Evolutionary conservation across 208 protist species (phyloP).

Genomic region (Acanthamoeba healyi): DNA sequence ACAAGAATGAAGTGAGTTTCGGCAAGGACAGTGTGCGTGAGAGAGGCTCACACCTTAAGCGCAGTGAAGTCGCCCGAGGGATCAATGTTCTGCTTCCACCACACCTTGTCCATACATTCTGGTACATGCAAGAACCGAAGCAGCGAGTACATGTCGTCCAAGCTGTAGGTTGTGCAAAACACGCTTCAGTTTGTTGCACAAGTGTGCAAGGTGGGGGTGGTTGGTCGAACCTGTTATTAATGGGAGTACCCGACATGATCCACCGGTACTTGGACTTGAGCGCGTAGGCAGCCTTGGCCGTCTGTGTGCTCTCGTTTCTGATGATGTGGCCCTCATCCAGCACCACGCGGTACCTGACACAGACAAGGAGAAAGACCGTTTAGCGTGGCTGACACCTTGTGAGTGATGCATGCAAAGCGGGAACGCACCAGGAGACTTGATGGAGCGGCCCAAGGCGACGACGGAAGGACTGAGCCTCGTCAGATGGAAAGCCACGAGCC

Average conservation of each 20-base stretch:
- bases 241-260: slow-evolving; percentile 19
- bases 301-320: not conserved
- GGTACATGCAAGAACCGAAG: not conserved
- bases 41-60: slow-evolving; percentile 31
- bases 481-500: not conserved
- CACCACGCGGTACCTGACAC: not conserved
- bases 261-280: not conserved
- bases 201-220: not conserved
- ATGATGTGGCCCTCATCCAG: slow-evolving; percentile 51
- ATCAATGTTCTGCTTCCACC: slow-evolving; percentile 4
- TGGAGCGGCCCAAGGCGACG: not conserved
- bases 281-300: not conserved
- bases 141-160: not conserved
- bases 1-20: too few relatives aligned
- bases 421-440: not conserved
- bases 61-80: not conserved
- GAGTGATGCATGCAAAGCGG: not conserved
- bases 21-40: too few relatives aligned
- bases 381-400: not conserved
- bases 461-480: not conserved
- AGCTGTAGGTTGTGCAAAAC: not conserved
- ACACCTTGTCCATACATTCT: not conserved
- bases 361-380: not conserved
- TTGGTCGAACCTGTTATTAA: slow-evolving; percentile 73
- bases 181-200: not conserved